Evolutionary conservation across 2,329 filamentous ascomycete genomes (phyloP), one percentile per base, ranked within the genome.

Genomic region (Chaetomium sp.): DNA sequence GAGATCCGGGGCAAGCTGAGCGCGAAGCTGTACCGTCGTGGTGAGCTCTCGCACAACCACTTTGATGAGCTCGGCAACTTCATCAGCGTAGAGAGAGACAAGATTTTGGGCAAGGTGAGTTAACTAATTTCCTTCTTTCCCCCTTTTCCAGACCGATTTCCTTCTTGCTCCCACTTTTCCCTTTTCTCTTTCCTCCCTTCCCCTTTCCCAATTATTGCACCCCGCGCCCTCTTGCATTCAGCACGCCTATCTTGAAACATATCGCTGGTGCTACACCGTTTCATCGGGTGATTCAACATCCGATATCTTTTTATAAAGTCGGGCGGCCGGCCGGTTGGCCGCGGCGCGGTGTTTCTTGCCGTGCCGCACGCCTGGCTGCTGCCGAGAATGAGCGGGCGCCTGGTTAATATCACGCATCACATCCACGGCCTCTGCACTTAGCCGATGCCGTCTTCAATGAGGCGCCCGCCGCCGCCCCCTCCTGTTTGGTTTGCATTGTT

Each of bases 1-100:
- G 92, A 99, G 69, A 91, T 92, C 65, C 86, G 95, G 48, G 94
- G 94, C 66, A 95, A 91, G 71, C 86, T 96, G 60, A 91, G 89
- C 35, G 84, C 88, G 47, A 96, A 96, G 71, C 78, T 96, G 59
- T 85, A 96, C 66, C 90, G 89, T 65, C 87, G 88, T 52, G 90
- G 91, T 2, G 80, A 89, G 61, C 79, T 95, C 58, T 84, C 86
- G 11, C 79, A 80, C 43, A 76, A 86, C 67, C 89, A 96, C 71
- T 96, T 96, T 70, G 89, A 95, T 68, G 87, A 91, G 55, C 78
- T 87, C 72, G 81, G 88, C 60, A 89, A 90, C 65, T 97, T 95
- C 71, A 78, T 86, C 69, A 94, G 86, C 70, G 79, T 91, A 9
- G 91, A 97, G 70, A 81, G 86, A 61, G 91, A 96, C 73, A 91